These are phyloP conservation scores for Lasiosphaeria ovina DNA, from an alignment of 495 filamentous ascomycete genomes.

Conservation along the genomic window DNA sequence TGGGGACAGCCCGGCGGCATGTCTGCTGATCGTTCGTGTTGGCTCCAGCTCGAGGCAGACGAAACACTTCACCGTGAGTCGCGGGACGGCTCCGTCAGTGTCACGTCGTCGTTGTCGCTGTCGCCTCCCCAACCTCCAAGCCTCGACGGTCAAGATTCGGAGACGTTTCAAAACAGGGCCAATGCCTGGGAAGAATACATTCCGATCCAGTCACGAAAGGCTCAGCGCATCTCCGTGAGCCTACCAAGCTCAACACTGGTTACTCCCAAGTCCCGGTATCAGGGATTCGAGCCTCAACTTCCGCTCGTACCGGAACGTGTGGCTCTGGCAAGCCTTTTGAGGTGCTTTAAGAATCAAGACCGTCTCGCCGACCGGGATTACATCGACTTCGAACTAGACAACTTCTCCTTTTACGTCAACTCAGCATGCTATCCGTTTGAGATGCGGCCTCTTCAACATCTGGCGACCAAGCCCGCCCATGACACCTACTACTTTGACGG, in stretches of 20 bases:
- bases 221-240: slow-evolving; percentile 18
- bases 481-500: slow-evolving; percentile 58
- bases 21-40: no score
- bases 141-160: background rate
- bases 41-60: no score
- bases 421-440: slow-evolving; percentile 37
- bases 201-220: slow-evolving; percentile 4
- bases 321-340: slow-evolving; percentile 29
- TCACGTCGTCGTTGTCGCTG: no score
- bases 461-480: slow-evolving; percentile 36
- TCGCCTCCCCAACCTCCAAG: background rate
- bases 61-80: no score
- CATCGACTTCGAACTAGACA: slow-evolving; percentile 47
- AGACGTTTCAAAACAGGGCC: background rate
- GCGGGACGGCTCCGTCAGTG: no score
- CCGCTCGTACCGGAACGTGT: slow-evolving; percentile 24
- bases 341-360: background rate
- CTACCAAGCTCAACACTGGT: slow-evolving; percentile 25
- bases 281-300: slow-evolving; percentile 18
- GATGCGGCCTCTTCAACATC: slow-evolving; percentile 51
- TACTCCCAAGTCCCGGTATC: slow-evolving; percentile 19
- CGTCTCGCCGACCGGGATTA: slow-evolving; percentile 22
- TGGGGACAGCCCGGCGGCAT: no score
- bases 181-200: background rate
- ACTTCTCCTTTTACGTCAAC: slow-evolving; percentile 52